These are phyloP conservation scores for Phoma sp. DNA, from an alignment of 2,329 filamentous ascomycete species.

Conservation along the genomic window DNA sequence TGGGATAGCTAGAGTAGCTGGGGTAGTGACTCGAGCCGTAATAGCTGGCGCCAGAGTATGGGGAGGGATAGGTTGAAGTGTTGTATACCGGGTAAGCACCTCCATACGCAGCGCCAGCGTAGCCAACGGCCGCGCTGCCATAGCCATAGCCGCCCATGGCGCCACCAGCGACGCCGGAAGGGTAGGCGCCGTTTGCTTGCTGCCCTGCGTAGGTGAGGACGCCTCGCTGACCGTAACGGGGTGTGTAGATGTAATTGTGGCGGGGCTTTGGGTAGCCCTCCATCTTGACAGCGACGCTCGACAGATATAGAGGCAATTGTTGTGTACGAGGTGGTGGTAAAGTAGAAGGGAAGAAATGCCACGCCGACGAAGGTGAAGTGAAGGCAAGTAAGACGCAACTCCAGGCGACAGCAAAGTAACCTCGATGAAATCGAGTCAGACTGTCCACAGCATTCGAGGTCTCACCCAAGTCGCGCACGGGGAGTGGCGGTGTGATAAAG, in stretches of 20 bases:
- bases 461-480: slow-evolving; percentile 13
- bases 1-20: slow-evolving; percentile 18
- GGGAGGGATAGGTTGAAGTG: slow-evolving; percentile 26
- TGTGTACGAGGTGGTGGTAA: neutral
- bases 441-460: neutral
- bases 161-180: slow-evolving; percentile 26
- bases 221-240: slow-evolving; percentile 39
- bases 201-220: slow-evolving; percentile 37
- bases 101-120: slow-evolving; percentile 23
- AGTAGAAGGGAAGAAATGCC: neutral
- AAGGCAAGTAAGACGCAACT: slow-evolving; percentile 10
- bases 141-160: slow-evolving; percentile 21
- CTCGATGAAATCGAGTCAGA: neutral
- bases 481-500: slow-evolving; percentile 22
- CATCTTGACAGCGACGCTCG: slow-evolving; percentile 13
- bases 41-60: slow-evolving; percentile 22
- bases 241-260: slow-evolving; percentile 41
- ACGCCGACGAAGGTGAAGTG: slow-evolving; percentile 19
- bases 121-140: slow-evolving; percentile 19
- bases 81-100: slow-evolving; percentile 30
- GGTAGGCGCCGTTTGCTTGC: slow-evolving; percentile 34
- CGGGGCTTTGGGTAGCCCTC: slow-evolving; percentile 39
- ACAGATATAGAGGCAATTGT: neutral
- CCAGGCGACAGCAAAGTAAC: slow-evolving; percentile 9
- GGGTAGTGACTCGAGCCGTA: slow-evolving; percentile 22